phyloP scores from a whole-genome alignment of 352 stramenopile genomes.

The Phytopythium chamaehyphon region DNA sequence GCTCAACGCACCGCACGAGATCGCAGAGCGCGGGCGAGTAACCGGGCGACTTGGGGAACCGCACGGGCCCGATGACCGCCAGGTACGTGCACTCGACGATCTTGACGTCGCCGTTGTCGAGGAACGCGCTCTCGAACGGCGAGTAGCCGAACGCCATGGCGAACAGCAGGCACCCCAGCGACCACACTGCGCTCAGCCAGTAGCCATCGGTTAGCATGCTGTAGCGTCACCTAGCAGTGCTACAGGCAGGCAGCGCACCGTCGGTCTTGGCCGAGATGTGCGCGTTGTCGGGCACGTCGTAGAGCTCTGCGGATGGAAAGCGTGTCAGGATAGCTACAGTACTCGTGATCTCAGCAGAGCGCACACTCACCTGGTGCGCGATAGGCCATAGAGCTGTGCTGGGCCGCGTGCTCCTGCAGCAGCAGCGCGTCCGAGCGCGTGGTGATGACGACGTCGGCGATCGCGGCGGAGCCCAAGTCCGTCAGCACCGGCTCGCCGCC shows the following conservation, averaged over 20 bases:
- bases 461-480: slow-evolving; percentile 83
- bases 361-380: slow-evolving; percentile 62
- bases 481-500: slow-evolving; percentile 80
- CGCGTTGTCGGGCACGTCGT: slow-evolving; percentile 73
- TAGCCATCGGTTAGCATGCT: too few species aligned
- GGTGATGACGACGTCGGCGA: slow-evolving; percentile 56
- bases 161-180: slow-evolving; percentile 85
- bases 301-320: slow-evolving; percentile 58
- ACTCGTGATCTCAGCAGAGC: too few species aligned
- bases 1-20: slow-evolving; percentile 52
- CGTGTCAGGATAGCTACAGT: too few species aligned
- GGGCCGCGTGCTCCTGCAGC: slow-evolving; percentile 79
- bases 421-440: slow-evolving; percentile 78
- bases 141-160: slow-evolving; percentile 88
- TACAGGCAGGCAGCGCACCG: slow-evolving; percentile 15
- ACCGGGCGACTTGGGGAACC: slow-evolving; percentile 55
- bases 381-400: slow-evolving; percentile 85
- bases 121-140: slow-evolving; percentile 87
- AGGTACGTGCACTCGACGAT: slow-evolving; percentile 86
- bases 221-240: too few species aligned
- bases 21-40: slow-evolving; percentile 66
- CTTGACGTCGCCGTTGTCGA: slow-evolving; percentile 52
- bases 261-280: slow-evolving; percentile 76
- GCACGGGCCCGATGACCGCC: slow-evolving; percentile 79
- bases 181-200: too few species aligned